These are phyloP conservation scores for Rosa multiflora DNA, from an alignment of 306 rosid species.

Conservation along the genomic window DNA sequence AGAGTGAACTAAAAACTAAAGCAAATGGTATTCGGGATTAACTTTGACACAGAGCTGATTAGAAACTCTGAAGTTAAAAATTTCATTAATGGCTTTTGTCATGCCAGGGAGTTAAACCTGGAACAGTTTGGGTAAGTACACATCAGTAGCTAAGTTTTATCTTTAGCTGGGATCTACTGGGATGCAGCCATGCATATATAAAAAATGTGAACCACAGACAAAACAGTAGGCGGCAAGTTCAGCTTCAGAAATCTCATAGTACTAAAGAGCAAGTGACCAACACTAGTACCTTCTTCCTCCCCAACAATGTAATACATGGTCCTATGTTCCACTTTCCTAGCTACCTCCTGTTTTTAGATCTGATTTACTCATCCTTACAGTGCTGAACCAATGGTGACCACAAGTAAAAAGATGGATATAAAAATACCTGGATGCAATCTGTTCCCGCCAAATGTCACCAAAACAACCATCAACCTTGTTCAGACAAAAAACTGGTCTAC, in stretches of 20 bases:
- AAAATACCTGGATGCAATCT: too few species aligned
- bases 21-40: background rate
- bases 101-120: background rate
- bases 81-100: background rate
- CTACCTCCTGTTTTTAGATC: too few species aligned
- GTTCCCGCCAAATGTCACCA: too few species aligned
- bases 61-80: background rate
- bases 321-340: slow-evolving; percentile 2
- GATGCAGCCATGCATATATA: background rate
- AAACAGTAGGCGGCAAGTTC: background rate
- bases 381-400: too few species aligned
- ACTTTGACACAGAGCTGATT: too few species aligned
- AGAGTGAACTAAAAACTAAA: background rate
- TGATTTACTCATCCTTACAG: too few species aligned
- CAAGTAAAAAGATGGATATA: too few species aligned
- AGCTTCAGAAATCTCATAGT: background rate
- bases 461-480: too few species aligned
- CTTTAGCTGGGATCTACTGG: background rate
- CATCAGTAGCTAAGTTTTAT: background rate
- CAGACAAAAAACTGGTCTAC: too few species aligned
- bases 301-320: background rate
- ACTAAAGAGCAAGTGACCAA: background rate
- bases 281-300: background rate
- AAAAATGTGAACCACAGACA: background rate
- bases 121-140: background rate